These are phyloP conservation scores for Protomyces pachydermus DNA, from an alignment of 1,139 yeast species.

Conservation along the genomic window DNA sequence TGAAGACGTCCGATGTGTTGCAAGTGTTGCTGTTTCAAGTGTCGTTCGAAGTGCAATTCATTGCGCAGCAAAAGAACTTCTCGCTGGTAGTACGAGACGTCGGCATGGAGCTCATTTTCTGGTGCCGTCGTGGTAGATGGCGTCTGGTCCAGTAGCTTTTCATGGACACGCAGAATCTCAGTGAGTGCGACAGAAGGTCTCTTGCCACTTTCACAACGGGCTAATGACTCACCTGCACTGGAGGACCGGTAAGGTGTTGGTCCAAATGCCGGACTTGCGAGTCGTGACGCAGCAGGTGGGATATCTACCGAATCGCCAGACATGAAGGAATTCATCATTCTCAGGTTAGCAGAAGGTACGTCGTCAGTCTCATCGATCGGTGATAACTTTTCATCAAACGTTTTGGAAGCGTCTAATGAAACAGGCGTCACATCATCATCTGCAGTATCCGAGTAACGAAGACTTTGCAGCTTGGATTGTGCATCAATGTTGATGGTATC, in stretches of 20 bases:
- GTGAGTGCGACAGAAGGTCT: not conserved
- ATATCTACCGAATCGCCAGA: not conserved
- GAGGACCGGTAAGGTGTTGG: not conserved
- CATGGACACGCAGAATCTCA: slow-evolving; percentile 8
- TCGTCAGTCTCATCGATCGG: not conserved
- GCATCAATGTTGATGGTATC: slow-evolving; percentile 29
- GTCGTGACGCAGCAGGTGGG: slow-evolving; percentile 6
- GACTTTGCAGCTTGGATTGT: not conserved
- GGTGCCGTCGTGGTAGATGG: not conserved
- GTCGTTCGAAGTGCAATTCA: slow-evolving; percentile 59
- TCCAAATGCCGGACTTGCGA: slow-evolving; percentile 21
- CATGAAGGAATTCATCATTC: slow-evolving; percentile 1
- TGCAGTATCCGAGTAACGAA: not conserved
- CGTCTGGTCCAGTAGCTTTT: not conserved
- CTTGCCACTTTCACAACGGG: not conserved
- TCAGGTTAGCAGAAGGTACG: not conserved
- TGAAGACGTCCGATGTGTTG: slow-evolving; percentile 45
- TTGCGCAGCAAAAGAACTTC: slow-evolving; percentile 56
- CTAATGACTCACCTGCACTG: not conserved
- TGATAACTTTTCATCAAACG: not conserved
- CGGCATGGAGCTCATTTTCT: not conserved
- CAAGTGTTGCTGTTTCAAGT: slow-evolving; percentile 51
- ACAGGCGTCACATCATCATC: slow-evolving; percentile 5
- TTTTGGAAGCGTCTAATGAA: not conserved
- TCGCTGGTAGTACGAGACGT: slow-evolving; percentile 41